phyloP scores from a whole-genome alignment of 2,329 filamentous ascomycete species.

The Knufia petricola region DNA sequence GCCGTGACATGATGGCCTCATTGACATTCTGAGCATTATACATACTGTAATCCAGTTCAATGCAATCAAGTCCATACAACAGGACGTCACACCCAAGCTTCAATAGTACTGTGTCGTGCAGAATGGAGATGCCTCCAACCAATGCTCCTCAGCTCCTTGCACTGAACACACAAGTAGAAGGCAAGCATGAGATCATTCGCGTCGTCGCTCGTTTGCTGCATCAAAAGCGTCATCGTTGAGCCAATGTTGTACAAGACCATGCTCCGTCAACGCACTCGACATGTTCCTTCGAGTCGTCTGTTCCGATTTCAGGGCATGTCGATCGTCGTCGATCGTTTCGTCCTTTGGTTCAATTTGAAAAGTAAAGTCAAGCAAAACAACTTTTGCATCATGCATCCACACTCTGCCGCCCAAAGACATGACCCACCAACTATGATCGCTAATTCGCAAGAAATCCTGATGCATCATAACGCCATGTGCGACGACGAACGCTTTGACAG shows the following conservation, averaged over 20 bases:
- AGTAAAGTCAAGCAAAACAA: neutral
- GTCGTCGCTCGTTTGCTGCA: neutral
- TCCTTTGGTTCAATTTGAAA: neutral
- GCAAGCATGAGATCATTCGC: conserved; percentile 8
- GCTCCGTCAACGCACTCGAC: neutral
- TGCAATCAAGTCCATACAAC: neutral
- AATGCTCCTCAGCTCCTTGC: conserved; percentile 6
- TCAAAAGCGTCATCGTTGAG: conserved; percentile 6
- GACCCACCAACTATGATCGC: conserved; percentile 7
- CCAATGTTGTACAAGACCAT: conserved; percentile 9
- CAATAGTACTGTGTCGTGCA: neutral
- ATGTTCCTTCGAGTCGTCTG: conserved; percentile 1
- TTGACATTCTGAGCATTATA: neutral
- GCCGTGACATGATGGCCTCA: neutral
- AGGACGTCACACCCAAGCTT: neutral
- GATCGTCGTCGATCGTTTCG: conserved; percentile 1
- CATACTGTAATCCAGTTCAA: neutral
- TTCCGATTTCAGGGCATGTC: neutral
- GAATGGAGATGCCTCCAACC: conserved; percentile 2
- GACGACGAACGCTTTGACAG: conserved; percentile 3
- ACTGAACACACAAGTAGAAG: conserved; percentile 6
- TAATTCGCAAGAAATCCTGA: conserved; percentile 5
- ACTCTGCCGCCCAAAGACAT: conserved; percentile 3
- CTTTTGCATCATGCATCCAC: conserved; percentile 1
- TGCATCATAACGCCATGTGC: neutral